Conservation (phyloP, 768 basidiomycete species). For the Pseudohyphozyma bogoriensis region DNA sequence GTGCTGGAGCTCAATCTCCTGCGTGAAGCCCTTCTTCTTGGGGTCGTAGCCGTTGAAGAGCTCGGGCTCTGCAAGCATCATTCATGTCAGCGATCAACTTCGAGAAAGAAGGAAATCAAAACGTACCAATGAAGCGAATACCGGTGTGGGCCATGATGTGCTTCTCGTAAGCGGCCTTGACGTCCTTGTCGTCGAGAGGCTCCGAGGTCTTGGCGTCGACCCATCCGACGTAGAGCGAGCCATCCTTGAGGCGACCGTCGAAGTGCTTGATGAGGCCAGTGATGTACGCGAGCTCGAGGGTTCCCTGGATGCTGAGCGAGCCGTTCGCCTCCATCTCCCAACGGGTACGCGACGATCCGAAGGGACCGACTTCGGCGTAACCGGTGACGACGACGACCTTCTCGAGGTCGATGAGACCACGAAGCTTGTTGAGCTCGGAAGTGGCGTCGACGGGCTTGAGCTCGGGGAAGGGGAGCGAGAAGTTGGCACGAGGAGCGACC, state of each 20-base stretch:
- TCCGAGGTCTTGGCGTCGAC: constrained; percentile 87
- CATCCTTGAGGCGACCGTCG: constrained; percentile 88
- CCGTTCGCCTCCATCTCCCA: constrained; percentile 99
- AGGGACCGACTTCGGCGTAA: constrained; percentile 93
- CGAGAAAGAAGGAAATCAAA: not conserved
- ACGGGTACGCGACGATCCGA: constrained; percentile 93
- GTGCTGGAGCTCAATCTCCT: constrained; percentile 91
- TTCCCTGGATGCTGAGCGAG: constrained; percentile 94
- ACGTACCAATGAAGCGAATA: constrained; percentile 81
- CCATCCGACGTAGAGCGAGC: constrained; percentile 92
- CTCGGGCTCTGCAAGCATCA: constrained; percentile 64
- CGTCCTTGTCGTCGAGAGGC: constrained; percentile 96
- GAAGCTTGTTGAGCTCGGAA: constrained; percentile 66
- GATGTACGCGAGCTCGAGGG: constrained; percentile 99
- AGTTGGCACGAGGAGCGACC: constrained; percentile 93
- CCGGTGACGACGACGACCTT: constrained; percentile 94
- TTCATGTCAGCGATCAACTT: constrained; percentile 5
- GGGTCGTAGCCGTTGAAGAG: constrained; percentile 97
- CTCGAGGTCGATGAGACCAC: constrained; percentile 84
- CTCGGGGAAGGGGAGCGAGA: constrained; percentile 85
- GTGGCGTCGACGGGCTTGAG: constrained; percentile 52
- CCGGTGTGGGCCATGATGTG: constrained; percentile 85
- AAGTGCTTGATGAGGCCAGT: constrained; percentile 99
- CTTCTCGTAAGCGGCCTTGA: constrained; percentile 85
- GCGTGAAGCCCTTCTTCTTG: constrained; percentile 92